These are phyloP conservation scores for Lolium perenne DNA, from an alignment of 176 grass and related monocot genomes.

Conservation along the genomic window DNA sequence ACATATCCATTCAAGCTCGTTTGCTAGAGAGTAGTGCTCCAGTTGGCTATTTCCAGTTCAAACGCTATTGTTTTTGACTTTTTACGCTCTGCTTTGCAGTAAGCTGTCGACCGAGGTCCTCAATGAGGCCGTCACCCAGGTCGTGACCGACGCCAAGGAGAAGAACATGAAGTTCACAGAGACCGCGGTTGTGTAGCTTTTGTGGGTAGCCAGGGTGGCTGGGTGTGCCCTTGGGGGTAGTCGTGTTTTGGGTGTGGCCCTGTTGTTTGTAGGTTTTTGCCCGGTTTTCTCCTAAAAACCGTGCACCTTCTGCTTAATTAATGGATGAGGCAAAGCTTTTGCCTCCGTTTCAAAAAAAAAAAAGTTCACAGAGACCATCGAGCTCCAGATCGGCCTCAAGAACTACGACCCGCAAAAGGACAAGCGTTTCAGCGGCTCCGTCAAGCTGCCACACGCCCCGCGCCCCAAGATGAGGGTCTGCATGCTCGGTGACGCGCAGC, in stretches of 20 bases:
- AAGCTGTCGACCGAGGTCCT: slow-evolving; percentile 54
- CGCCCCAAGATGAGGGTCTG: slow-evolving; percentile 81
- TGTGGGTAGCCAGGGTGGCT: too few relatives aligned
- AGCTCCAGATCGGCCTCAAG: slow-evolving; percentile 71
- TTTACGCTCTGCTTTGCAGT: slow-evolving; percentile 22
- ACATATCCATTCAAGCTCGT: background rate
- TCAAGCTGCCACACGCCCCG: slow-evolving; percentile 66
- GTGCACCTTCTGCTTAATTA: too few relatives aligned
- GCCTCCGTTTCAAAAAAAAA: too few relatives aligned
- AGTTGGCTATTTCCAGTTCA: background rate
- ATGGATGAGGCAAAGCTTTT: too few relatives aligned
- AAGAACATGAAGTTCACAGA: too few relatives aligned
- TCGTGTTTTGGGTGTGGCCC: too few relatives aligned
- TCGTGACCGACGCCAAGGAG: slow-evolving; percentile 48
- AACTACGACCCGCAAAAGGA: slow-evolving; percentile 75
- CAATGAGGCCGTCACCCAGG: slow-evolving; percentile 59
- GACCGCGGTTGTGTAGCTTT: too few relatives aligned
- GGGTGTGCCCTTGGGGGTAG: too few relatives aligned
- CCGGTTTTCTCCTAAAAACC: too few relatives aligned
- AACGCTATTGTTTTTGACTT: too few relatives aligned
- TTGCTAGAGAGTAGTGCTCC: background rate
- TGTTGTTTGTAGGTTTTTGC: slow-evolving; percentile 46
- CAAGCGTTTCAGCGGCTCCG: slow-evolving; percentile 70
- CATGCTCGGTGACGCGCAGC: slow-evolving; percentile 73
- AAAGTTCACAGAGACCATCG: slow-evolving; percentile 56